Evolutionary conservation across 176 grass and related monocot genomes (phyloP), one percentile per base, ranked within the genome.

Genomic region (Leersia perrieri): DNA sequence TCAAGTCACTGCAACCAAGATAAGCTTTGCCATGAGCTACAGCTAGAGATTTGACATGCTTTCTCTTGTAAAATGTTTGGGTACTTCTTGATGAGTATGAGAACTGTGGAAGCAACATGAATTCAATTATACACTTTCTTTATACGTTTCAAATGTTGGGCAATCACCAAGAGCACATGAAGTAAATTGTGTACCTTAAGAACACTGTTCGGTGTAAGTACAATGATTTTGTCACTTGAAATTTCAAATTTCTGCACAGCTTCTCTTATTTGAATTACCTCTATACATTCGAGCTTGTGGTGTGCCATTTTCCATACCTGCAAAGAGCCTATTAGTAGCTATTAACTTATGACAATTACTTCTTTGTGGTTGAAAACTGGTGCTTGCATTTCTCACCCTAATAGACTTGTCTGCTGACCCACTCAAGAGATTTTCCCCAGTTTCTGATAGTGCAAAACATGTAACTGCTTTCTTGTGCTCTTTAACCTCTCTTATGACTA

Each of bases 401-500:
- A 99, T 84, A 64, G 96, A 89, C 91, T 95, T 99, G 87, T 99
- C 96, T 39, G 73, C 35, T 44, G 96, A 99, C 90, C 96, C 96
- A 68, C 90, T 99, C 63, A 99, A 70, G 28, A 99, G 75, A 49
- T 89, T 91, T 41, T 91, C 87, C 74, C 96, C 93, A 66, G 91
- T 76, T 75, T 93, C 89, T 65, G 88, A 93, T 88, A 93, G 61
- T 64, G 78, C 81, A 70, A 99, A 99, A 81, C 93, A 93, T 44
- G 90, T 95, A 22, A 99, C 89, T 12, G 89, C 73, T 49, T 67
- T 90, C 80, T 85, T 99, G 85, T 99, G 96, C 76, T 93, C 92
- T 88, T 86, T 91, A 68, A 89, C 84, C 76, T 99, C 96, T 76
- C 84, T 87, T 76, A 89, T 86, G 28, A 99, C 88, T 86, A 90